Conservation (phyloP, 176 grass and related monocot species). For the Carex kokanica region DNA sequence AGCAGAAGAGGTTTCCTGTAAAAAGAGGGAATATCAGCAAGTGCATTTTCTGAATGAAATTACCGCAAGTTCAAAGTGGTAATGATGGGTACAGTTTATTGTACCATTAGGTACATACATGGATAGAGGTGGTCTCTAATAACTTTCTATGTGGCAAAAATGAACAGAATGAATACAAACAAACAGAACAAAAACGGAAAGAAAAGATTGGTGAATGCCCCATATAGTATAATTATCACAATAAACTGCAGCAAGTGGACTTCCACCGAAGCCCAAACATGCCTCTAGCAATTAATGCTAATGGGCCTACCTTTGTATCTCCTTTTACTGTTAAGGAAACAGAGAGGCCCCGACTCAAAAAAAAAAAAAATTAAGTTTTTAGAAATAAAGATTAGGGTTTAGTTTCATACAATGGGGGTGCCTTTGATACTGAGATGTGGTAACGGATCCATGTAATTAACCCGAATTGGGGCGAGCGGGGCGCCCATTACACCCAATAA, state of each 20-base stretch:
- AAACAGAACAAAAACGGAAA: not conserved
- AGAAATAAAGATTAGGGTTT: not conserved
- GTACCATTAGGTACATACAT: not conserved
- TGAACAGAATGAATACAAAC: not conserved
- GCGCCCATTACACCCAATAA: slow-evolving; percentile 83
- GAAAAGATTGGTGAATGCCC: not conserved
- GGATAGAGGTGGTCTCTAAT: slow-evolving; percentile 7
- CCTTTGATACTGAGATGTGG: slow-evolving; percentile 61
- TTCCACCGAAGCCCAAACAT: slow-evolving; percentile 11
- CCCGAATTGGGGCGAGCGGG: slow-evolving; percentile 50
- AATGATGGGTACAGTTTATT: not conserved
- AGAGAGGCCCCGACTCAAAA: not conserved
- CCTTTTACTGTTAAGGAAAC: not conserved
- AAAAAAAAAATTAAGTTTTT: not conserved
- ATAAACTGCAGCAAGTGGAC: not conserved
- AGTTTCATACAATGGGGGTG: slow-evolving; percentile 53
- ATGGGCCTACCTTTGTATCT: not conserved
- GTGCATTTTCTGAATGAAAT: not conserved
- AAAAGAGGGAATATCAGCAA: not conserved
- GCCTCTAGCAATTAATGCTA: not conserved
- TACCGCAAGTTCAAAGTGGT: not conserved
- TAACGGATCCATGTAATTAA: slow-evolving; percentile 35
- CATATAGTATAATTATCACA: not conserved
- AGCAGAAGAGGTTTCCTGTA: slow-evolving; percentile 67
- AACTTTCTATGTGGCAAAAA: not conserved